Percentiles rank a stretch among this genome's conserved stretches.
These are phyloP conservation scores for Geosmithia flava DNA, from an alignment of 2,329 filamentous ascomycete species.

Conservation along the genomic window DNA sequence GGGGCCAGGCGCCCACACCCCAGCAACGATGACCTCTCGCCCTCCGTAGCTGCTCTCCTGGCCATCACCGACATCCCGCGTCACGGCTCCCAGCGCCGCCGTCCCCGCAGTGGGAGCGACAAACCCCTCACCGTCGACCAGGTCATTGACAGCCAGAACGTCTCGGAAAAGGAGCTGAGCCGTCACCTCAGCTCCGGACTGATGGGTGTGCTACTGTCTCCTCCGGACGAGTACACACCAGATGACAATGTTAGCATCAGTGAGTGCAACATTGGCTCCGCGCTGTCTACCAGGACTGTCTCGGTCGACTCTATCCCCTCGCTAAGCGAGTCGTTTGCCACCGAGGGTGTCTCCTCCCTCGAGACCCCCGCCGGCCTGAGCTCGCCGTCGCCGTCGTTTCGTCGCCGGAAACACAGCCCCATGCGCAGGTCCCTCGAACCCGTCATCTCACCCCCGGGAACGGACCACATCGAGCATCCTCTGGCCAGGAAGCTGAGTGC, in stretches of 20 bases:
- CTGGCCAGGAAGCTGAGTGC: slow-evolving; percentile 19
- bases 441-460: slow-evolving; percentile 34
- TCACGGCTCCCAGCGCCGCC: slow-evolving; percentile 24
- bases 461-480: slow-evolving; percentile 25
- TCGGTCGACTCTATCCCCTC: slow-evolving; percentile 52
- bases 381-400: slow-evolving; percentile 9
- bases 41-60: slow-evolving; percentile 47
- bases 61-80: slow-evolving; percentile 49
- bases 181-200: slow-evolving; percentile 40
- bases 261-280: slow-evolving; percentile 39
- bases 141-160: slow-evolving; percentile 38
- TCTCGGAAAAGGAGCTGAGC: slow-evolving; percentile 45
- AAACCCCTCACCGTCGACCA: slow-evolving; percentile 38
- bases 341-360: slow-evolving; percentile 33
- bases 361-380: slow-evolving; percentile 32
- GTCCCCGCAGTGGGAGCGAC: slow-evolving; percentile 8
- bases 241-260: slow-evolving; percentile 33
- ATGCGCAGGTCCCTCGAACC: slow-evolving; percentile 39
- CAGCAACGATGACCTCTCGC: slow-evolving; percentile 37
- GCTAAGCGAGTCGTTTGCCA: slow-evolving; percentile 39
- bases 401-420: slow-evolving; percentile 21
- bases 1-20: slow-evolving; percentile 30
- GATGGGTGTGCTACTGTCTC: slow-evolving; percentile 45
- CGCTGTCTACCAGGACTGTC: slow-evolving; percentile 39
- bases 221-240: slow-evolving; percentile 35